Evolutionary conservation across 768 basidiomycete species (phyloP), one percentile per base, ranked within the genome.

Genomic region (Phylloporus arenicola): DNA sequence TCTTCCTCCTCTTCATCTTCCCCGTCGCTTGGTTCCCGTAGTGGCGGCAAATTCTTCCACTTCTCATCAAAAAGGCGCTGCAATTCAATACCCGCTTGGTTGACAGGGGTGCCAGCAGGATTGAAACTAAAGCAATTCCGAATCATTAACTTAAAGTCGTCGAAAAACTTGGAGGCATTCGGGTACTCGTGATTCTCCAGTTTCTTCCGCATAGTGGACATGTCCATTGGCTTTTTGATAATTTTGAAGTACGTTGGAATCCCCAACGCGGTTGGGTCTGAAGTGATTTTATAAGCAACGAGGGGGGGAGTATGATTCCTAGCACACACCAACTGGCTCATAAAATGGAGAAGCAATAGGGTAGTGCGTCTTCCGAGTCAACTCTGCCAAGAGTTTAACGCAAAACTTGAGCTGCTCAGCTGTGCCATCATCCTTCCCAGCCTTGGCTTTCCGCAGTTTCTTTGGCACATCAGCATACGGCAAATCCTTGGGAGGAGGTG

Each of bases 141-240:
- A 61, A 97, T 86, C 88, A 98, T 93, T 54, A 95, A 74, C 69
- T 86, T 88, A 74, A 98, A 88, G 70, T 99, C 96, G 27, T 84
- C 81, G 56, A 86, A 84, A 65, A 98, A 92, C 63, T 85, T 83
- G 43, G 80, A 73, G 2, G 89, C 85, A n/a, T 75, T 84, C 1
- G 78, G 57, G 64, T 98, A 99, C 53, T 86, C 82, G 45, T 78
- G 75, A 30, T 73, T 74, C 37, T 92, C 88, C 43, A 99, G 75
- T 69, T 93, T 95, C 66, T 73, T 80, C 57, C 83, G 82, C 75
- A 99, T 93, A 9, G 90, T 92, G 11, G 82, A 78, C 52, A 99
- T 66, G 67, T 99, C 96, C 91, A 99, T 98, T 4, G 96, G 96
- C 60, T 82, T 84, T 75, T 93, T 95, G 65, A 99, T 76, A 57